Conservation (phyloP, 2,329 filamentous ascomycete species). For the Pseudogymnoascus sp. region DNA sequence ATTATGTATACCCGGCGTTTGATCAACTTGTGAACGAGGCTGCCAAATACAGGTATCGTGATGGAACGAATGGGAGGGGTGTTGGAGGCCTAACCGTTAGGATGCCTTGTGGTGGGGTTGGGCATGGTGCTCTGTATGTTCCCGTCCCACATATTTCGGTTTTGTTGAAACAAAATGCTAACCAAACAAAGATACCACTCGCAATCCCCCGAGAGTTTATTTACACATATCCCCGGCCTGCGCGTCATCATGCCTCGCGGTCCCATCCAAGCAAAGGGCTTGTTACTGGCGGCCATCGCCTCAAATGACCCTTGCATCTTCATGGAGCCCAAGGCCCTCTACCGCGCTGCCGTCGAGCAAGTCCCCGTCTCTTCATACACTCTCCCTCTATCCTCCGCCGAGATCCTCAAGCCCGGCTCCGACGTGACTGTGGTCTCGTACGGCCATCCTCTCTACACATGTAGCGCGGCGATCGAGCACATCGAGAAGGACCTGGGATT, state of each 20-base stretch:
- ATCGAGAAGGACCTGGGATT: slow-evolving; percentile 60
- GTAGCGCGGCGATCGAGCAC: slow-evolving; percentile 54
- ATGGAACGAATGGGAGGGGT: slow-evolving; percentile 47
- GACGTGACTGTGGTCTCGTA: slow-evolving; percentile 63
- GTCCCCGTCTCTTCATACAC: slow-evolving; percentile 61
- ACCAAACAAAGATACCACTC: slow-evolving; percentile 49
- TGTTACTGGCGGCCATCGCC: slow-evolving; percentile 55
- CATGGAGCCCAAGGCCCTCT: slow-evolving; percentile 68
- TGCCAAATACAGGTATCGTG: slow-evolving; percentile 61
- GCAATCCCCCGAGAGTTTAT: slow-evolving; percentile 63
- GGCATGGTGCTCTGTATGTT: slow-evolving; percentile 58
- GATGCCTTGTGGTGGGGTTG: slow-evolving; percentile 65
- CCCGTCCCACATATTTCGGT: too few relatives aligned
- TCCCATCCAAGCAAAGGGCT: slow-evolving; percentile 62
- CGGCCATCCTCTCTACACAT: slow-evolving; percentile 63
- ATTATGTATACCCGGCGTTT: slow-evolving; percentile 70
- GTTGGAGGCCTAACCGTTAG: slow-evolving; percentile 60
- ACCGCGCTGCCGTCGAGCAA: slow-evolving; percentile 64
- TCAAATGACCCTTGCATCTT: slow-evolving; percentile 64
- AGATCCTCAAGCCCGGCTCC: slow-evolving; percentile 56
- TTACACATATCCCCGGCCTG: slow-evolving; percentile 62
- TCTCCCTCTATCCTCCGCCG: slow-evolving; percentile 59
- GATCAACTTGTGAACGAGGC: slow-evolving; percentile 73
- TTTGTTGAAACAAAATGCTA: too few relatives aligned
- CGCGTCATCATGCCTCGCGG: slow-evolving; percentile 63